Evolutionary conservation across 805 yeast genomes (phyloP).

Genomic region (Ogataea parapolymorpha): DNA sequence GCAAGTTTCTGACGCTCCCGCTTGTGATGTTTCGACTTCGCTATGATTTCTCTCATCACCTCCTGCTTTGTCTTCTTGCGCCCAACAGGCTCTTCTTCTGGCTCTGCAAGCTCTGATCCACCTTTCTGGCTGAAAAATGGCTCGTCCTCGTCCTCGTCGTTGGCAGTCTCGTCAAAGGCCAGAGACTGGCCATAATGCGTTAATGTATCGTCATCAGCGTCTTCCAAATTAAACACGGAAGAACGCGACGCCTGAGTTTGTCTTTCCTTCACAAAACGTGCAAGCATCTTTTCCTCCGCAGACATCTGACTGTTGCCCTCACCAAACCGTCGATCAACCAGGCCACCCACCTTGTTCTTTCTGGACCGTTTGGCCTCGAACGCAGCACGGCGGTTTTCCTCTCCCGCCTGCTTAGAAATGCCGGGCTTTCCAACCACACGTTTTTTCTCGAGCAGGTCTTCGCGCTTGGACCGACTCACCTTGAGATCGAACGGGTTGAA

Average conservation of each 20-base stretch:
- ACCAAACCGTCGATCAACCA: constrained; percentile 88
- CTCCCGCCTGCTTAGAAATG: constrained; percentile 63
- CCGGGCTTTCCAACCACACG: constrained; percentile 67
- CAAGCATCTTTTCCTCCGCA: constrained; percentile 93
- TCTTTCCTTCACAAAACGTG: constrained; percentile 86
- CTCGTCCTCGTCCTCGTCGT: constrained; percentile 22
- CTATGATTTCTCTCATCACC: constrained; percentile 81
- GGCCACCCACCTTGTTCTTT: constrained; percentile 72
- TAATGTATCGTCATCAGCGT: constrained; percentile 55
- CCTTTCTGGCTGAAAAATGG: constrained; percentile 36
- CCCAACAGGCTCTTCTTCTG: constrained; percentile 34
- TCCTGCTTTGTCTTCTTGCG: constrained; percentile 76
- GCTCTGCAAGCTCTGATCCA: constrained; percentile 30
- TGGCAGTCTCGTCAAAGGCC: constrained; percentile 44
- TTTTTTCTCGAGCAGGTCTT: constrained; percentile 40
- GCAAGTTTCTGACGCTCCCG: constrained; percentile 70
- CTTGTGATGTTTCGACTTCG: constrained; percentile 75
- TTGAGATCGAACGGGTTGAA: constrained; percentile 90
- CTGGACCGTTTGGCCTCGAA: constrained; percentile 61
- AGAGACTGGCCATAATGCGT: constrained; percentile 80
- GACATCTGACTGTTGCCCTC: constrained; percentile 68
- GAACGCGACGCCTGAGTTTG: constrained; percentile 57
- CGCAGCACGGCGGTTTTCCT: constrained; percentile 55
- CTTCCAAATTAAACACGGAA: constrained; percentile 72
- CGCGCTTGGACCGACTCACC: constrained; percentile 62